Evolutionary conservation across 495 filamentous ascomycete genomes (phyloP), one percentile per base, ranked within the genome.

Genomic region (Penicillium atrosanguineum): DNA sequence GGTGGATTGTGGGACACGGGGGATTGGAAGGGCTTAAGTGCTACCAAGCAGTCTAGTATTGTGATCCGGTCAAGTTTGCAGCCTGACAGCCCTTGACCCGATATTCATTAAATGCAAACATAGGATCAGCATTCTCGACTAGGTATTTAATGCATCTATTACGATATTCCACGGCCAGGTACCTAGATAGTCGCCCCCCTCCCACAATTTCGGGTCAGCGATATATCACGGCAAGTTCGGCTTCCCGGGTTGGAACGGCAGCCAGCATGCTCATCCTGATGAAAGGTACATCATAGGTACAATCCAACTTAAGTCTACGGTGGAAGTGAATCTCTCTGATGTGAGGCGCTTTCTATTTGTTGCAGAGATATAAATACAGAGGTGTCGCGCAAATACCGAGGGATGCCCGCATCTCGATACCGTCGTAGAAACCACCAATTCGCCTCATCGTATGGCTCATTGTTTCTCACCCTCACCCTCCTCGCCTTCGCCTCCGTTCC

Each of bases 401-500:
- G 56, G 52, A 55, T 65, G 53, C 59, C 59, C 31, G 62, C 50
- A 64, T 62, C 50, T 53, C 55, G 19, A 11, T 20, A n/a, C 19
- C 1, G n/a, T 7, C 31, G 12, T n/a, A 19, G 12, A 40, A 2
- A 16, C 19, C 19, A 18, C 9, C n/a, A 40, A 20, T 11, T 40
- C n/a, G 6, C 9, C 7, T 40, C 6, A 11, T 4, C n/a, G 3
- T 18, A 7, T 6, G 7, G 16, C n/a, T 40, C 20, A 46, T 52
- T 46, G 42, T 15, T 52, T 52, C 29, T 60, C 43, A 60, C 23
- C 23, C 51, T 65, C 45, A 25, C 51, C 48, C 15, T 64, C 70
- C 48, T 54, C 52, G 7, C 47, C 54, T 37, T 41, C 52, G 58
- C 50, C 52, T 4, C 57, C 59, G 3, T 60, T 88, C 59, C 77